Evolutionary conservation across 208 protist genomes (phyloP).

Genomic region (Leishmania arabica): DNA sequence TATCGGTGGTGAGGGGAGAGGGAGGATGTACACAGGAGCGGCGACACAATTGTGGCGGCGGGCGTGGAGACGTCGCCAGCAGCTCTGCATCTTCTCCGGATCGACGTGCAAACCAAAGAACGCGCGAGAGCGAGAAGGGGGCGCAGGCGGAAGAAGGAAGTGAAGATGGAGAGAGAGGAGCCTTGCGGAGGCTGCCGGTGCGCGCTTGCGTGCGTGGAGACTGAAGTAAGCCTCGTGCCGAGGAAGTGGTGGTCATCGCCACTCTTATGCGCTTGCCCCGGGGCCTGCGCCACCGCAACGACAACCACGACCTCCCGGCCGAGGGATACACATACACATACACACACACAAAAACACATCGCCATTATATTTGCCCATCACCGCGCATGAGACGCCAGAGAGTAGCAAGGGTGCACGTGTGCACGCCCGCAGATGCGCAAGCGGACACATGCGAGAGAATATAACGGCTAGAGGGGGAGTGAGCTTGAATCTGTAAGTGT

Average conservation of each 20-base stretch:
- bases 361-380: neutral
- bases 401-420: neutral
- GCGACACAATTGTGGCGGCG: neutral
- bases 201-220: neutral
- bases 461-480: no score
- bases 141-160: neutral
- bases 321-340: neutral
- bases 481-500: neutral
- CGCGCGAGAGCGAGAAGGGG: neutral
- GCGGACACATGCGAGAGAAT: neutral
- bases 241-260: neutral
- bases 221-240: neutral
- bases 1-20: neutral
- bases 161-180: neutral
- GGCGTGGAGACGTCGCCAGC: neutral
- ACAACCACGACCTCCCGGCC: neutral
- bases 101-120: neutral
- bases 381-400: neutral
- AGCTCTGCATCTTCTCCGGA: neutral
- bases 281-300: neutral
- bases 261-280: neutral
- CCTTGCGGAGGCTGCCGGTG: neutral
- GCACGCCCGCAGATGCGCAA: neutral
- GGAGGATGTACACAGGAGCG: neutral
- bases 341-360: neutral